Conservation (phyloP, 371 early-diverging fungal species). For the Mucor mucedo region DNA sequence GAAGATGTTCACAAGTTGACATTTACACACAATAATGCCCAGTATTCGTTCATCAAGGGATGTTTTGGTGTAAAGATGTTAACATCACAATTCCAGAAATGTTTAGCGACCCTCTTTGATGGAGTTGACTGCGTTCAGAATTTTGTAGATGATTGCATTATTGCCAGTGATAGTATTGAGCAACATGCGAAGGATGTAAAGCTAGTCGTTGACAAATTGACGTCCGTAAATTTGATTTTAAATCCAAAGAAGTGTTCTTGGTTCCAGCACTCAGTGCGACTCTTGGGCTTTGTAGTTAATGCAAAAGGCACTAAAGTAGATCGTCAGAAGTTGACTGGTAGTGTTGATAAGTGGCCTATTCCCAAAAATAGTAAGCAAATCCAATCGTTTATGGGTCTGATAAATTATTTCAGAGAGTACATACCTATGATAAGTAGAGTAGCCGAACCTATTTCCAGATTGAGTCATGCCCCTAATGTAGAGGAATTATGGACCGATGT, state of each 20-base stretch:
- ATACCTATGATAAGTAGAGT: slow-evolving; percentile 19
- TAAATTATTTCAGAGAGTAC: slow-evolving; percentile 33
- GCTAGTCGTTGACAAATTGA: slow-evolving; percentile 17
- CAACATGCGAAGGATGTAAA: slow-evolving; percentile 13
- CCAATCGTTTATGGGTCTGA: slow-evolving; percentile 25
- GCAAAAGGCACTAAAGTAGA: slow-evolving; percentile 18
- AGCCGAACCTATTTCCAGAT: slow-evolving; percentile 27
- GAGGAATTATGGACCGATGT: neutral
- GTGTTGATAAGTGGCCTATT: slow-evolving; percentile 16
- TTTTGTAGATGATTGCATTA: slow-evolving; percentile 8
- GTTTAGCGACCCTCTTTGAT: neutral
- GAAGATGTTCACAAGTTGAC: slow-evolving; percentile 18
- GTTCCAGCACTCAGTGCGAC: neutral
- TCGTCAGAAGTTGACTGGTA: slow-evolving; percentile 11
- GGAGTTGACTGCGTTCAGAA: slow-evolving; percentile 4
- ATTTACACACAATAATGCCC: slow-evolving; percentile 22
- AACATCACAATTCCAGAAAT: slow-evolving; percentile 25
- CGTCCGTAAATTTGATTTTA: slow-evolving; percentile 14
- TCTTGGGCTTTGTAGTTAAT: slow-evolving; percentile 20
- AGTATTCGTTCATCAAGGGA: slow-evolving; percentile 29
- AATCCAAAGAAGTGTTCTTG: slow-evolving; percentile 26
- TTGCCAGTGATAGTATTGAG: slow-evolving; percentile 1
- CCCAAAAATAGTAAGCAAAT: slow-evolving; percentile 23
- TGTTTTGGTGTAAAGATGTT: slow-evolving; percentile 38
- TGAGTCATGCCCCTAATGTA: slow-evolving; percentile 17